Percentiles rank a stretch among this genome's conserved stretches.
These are phyloP conservation scores for Fusarium citri DNA, from an alignment of 2,329 filamentous ascomycete species.

Conservation along the genomic window DNA sequence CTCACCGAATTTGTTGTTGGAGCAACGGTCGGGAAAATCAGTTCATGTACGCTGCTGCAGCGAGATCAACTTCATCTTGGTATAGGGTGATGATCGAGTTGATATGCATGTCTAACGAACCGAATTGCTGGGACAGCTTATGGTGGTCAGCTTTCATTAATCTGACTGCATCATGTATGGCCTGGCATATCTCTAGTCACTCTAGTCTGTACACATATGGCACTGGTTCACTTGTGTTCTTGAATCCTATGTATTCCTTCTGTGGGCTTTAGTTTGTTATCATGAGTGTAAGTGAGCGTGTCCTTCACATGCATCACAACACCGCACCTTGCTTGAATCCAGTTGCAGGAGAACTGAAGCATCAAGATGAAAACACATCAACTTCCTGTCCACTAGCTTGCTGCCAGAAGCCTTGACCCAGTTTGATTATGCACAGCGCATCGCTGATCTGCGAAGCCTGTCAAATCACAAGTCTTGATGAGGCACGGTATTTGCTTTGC, in stretches of 20 bases:
- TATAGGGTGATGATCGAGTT: background rate
- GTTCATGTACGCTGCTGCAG: rapidly evolving
- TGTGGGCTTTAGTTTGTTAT: background rate
- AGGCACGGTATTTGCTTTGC: slow-evolving; percentile 30
- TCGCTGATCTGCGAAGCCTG: background rate
- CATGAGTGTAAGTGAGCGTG: background rate
- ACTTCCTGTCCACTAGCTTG: background rate
- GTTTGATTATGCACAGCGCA: background rate
- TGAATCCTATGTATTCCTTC: background rate
- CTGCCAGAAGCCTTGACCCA: background rate
- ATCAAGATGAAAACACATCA: background rate
- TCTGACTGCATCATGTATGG: background rate
- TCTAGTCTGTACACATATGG: too few relatives aligned
- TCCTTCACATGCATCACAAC: background rate
- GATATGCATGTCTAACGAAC: slow-evolving; percentile 8
- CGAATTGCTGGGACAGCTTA: background rate
- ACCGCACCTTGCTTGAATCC: background rate
- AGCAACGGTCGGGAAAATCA: rapidly evolving
- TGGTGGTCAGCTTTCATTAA: background rate
- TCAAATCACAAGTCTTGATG: slow-evolving; percentile 14
- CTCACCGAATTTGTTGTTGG: slow-evolving; percentile 37
- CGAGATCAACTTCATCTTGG: rapidly evolving
- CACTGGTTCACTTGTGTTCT: background rate
- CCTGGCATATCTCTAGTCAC: too few relatives aligned
- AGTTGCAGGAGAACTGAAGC: background rate